Evolutionary conservation across 176 grass and related monocot genomes (phyloP), one percentile per base, ranked within the genome.

Genomic region (Elymus sibiricus): DNA sequence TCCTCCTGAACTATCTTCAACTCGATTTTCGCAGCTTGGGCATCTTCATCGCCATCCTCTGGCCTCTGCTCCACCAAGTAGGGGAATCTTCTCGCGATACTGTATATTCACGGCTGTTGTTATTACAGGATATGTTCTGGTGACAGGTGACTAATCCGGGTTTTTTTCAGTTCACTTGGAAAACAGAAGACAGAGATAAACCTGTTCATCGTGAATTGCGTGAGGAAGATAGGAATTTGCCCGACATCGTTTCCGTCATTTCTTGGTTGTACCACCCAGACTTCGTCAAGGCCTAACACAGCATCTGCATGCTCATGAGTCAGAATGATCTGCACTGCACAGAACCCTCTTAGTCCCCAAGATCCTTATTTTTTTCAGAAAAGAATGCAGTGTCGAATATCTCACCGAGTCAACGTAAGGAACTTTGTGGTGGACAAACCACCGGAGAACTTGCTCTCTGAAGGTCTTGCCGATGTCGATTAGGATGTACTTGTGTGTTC

Each of bases 291-390:
- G n/a, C 96, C 96, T 76, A 95, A 88, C 55, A 92, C 56, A 65
- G 96, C 96, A 58, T 98, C 96, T 0, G 93, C 93, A 65, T 98
- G 96, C 40, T 98, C 96, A 88, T 95, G 96, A 16, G 96, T 98
- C 55, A 98, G 88, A 88, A 98, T 95, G 74, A 98, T 92, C 96
- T 98, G 92, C 88, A 86, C 7, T 16, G 53, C 37, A 29, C 2
- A 37, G 27, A 44, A 39, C 0, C 60, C n/a, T 62, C 5, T 74
- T n/a, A 74, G 32, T 43, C 34, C 56, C 11, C 19, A 22, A 35
- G 79, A 44, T 58, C 19, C 2, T 58, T 19, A 7, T 2, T 42
- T 7, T 22, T 56, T 58, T 8, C 53, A 58, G 53, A 58, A 58
- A 58, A 31, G 42, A 32, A 47, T 46, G 27, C 29, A 19, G 7